Conservation (phyloP, 1,284 basidiomycete species). For the Ganoderma lingzhi region DNA sequence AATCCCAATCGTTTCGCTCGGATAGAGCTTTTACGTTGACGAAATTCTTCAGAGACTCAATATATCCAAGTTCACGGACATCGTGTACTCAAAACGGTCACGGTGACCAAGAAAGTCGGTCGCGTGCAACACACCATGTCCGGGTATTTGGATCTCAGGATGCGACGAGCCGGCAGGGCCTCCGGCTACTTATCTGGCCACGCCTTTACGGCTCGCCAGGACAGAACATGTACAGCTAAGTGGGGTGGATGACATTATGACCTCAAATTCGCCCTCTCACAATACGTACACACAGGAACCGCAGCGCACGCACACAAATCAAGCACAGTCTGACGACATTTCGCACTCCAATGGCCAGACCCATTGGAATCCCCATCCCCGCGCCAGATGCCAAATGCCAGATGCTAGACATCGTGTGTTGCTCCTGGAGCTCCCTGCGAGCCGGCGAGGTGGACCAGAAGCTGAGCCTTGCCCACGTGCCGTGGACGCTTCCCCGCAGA, state of each 20-base stretch:
- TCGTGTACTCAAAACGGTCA: neutral
- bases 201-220: neutral
- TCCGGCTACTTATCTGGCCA: neutral
- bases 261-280: neutral
- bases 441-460: neutral
- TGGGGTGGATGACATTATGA: neutral
- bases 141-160: slow-evolving; percentile 5
- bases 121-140: neutral
- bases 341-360: neutral
- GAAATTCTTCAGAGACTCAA: neutral
- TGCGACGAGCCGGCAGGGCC: neutral
- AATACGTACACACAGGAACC: neutral
- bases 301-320: neutral
- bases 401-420: neutral
- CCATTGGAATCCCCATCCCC: neutral
- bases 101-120: neutral
- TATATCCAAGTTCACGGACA: neutral
- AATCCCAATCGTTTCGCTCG: neutral
- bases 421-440: neutral
- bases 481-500: neutral
- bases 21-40: neutral
- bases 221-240: neutral
- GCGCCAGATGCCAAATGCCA: neutral
- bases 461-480: neutral
- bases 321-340: neutral